These are phyloP conservation scores for Nasturtium officinale DNA, from an alignment of 345 rosid genomes.

Conservation along the genomic window DNA sequence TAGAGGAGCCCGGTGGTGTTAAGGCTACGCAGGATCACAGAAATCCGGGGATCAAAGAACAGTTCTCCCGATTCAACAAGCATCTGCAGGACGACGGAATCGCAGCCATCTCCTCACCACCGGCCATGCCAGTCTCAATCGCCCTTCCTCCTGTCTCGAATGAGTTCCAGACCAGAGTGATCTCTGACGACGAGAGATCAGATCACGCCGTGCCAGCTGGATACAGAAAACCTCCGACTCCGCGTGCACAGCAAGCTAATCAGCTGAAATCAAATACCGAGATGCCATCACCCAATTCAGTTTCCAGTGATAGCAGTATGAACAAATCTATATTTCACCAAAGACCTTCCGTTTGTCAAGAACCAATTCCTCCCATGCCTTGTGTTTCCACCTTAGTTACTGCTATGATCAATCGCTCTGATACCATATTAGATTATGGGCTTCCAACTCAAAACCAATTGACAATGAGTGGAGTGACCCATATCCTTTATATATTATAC, in stretches of 20 bases:
- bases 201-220: conserved; percentile 70
- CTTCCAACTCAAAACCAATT: too few species aligned
- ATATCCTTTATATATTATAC: too few species aligned
- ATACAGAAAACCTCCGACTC: conserved; percentile 57
- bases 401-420: conserved; percentile 61
- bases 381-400: conserved; percentile 57
- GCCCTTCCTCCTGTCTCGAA: conserved; percentile 51
- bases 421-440: too few species aligned
- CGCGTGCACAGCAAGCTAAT: conserved; percentile 46
- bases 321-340: conserved; percentile 62
- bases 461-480: too few species aligned
- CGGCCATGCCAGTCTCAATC: conserved; percentile 53
- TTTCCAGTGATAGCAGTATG: conserved; percentile 87
- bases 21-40: conserved; percentile 54
- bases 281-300: conserved; percentile 83
- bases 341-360: conserved; percentile 68
- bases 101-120: conserved; percentile 57
- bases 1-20: conserved; percentile 53
- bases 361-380: conserved; percentile 63
- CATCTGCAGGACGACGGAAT: conserved; percentile 60
- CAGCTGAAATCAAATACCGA: conserved; percentile 68
- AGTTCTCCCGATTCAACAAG: conserved; percentile 63
- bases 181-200: conserved; percentile 94
- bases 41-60: conserved; percentile 75
- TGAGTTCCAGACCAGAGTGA: conserved; percentile 57